Evolutionary conservation across 2,329 filamentous ascomycete species (phyloP).

Genomic region (Trichoderma koningii): DNA sequence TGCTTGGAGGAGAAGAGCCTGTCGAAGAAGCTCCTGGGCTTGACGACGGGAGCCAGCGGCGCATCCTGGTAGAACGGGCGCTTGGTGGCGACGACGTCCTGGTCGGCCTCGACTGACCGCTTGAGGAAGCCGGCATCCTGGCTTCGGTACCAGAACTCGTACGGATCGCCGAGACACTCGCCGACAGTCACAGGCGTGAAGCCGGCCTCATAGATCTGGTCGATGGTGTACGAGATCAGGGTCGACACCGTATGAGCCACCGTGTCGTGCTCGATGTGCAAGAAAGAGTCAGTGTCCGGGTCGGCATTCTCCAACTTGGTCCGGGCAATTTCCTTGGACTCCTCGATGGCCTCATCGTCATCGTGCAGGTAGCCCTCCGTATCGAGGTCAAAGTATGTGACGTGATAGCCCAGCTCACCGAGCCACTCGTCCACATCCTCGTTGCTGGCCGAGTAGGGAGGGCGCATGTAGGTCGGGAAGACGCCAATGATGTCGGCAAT

Average conservation of each 20-base stretch:
- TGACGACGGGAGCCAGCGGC: no score
- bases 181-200: constrained; percentile 50
- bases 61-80: no score
- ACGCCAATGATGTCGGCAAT: constrained; percentile 45
- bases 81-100: not conserved
- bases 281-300: constrained; percentile 41
- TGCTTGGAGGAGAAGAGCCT: no score
- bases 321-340: constrained; percentile 47
- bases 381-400: constrained; percentile 62
- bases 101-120: not conserved
- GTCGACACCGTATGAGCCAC: constrained; percentile 49
- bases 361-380: constrained; percentile 62
- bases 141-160: constrained; percentile 54
- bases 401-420: constrained; percentile 55
- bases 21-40: no score
- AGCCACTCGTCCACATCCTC: constrained; percentile 43
- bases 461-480: constrained; percentile 49
- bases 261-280: constrained; percentile 57
- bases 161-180: constrained; percentile 57
- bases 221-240: constrained; percentile 48
- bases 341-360: constrained; percentile 49
- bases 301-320: constrained; percentile 40
- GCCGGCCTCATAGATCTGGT: constrained; percentile 44
- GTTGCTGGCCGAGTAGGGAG: constrained; percentile 51
- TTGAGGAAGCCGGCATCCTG: not conserved